phyloP scores from a whole-genome alignment of 2,329 filamentous ascomycete species.

The Aspergillus hortae region DNA sequence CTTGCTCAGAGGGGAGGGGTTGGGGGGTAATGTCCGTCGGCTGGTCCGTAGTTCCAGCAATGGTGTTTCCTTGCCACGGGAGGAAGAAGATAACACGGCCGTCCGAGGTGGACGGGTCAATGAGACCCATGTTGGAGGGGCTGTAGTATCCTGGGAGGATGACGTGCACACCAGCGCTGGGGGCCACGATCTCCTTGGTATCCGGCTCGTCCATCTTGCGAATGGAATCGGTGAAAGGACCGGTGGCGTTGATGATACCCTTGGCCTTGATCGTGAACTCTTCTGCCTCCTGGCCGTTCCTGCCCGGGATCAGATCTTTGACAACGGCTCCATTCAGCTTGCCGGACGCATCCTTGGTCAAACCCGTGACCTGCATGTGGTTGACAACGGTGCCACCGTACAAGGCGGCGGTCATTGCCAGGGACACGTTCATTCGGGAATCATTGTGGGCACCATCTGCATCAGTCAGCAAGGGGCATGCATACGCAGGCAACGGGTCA shows the following conservation, averaged over 20 bases:
- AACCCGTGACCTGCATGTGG: slow-evolving; percentile 73
- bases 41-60: slow-evolving; percentile 82
- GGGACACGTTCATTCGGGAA: slow-evolving; percentile 85
- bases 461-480: neutral
- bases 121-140: slow-evolving; percentile 79
- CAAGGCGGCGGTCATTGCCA: slow-evolving; percentile 83
- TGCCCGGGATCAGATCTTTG: slow-evolving; percentile 66
- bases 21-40: slow-evolving; percentile 69
- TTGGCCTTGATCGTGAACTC: slow-evolving; percentile 72
- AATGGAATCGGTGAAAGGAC: slow-evolving; percentile 81
- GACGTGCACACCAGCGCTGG: slow-evolving; percentile 80
- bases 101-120: slow-evolving; percentile 82
- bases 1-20: slow-evolving; percentile 74
- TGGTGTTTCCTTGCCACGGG: slow-evolving; percentile 89
- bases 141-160: slow-evolving; percentile 85
- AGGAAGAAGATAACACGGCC: slow-evolving; percentile 91
- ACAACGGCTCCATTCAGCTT: slow-evolving; percentile 70
- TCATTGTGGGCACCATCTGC: slow-evolving; percentile 88
- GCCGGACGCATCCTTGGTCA: slow-evolving; percentile 71
- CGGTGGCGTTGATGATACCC: slow-evolving; percentile 84
- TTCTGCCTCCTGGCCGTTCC: slow-evolving; percentile 58
- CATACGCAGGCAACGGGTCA: neutral
- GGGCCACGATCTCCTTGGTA: slow-evolving; percentile 75
- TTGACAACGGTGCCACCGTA: slow-evolving; percentile 81
- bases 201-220: slow-evolving; percentile 76